Evolutionary conservation across 228 moss, liverwort and hornwort species (phyloP).

Genomic region (Sphagnum magellanicum): DNA sequence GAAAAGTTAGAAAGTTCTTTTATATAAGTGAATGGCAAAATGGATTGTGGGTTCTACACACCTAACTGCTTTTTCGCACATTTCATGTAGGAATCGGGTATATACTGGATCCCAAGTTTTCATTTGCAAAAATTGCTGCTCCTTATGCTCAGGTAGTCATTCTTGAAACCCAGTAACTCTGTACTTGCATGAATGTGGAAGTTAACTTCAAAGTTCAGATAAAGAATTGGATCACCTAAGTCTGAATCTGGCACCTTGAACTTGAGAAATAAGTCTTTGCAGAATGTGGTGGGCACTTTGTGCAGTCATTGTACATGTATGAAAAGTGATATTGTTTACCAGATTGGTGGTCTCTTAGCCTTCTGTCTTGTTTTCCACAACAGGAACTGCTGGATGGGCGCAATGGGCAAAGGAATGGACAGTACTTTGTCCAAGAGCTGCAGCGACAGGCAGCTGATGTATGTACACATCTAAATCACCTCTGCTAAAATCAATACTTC

Average conservation of each 20-base stretch:
- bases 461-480: constrained; percentile 1
- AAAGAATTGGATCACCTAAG: no score
- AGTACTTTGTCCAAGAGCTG: constrained; percentile 72
- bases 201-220: no score
- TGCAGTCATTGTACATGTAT: neutral
- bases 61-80: neutral
- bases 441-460: constrained; percentile 95
- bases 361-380: neutral
- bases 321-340: no score
- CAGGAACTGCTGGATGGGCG: constrained; percentile 89
- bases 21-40: no score
- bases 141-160: constrained; percentile 85
- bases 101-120: constrained; percentile 76
- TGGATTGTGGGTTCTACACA: no score
- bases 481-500: neutral
- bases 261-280: neutral
- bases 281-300: neutral
- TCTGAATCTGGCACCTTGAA: no score
- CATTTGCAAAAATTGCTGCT: constrained; percentile 94
- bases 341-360: no score
- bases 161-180: no score
- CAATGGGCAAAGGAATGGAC: constrained; percentile 42
- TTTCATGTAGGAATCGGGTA: constrained; percentile 64
- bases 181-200: no score
- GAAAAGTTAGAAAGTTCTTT: no score